Evolutionary conservation across 768 basidiomycete genomes (phyloP), one percentile per base, ranked within the genome.

Genomic region (Podaxis sp.): DNA sequence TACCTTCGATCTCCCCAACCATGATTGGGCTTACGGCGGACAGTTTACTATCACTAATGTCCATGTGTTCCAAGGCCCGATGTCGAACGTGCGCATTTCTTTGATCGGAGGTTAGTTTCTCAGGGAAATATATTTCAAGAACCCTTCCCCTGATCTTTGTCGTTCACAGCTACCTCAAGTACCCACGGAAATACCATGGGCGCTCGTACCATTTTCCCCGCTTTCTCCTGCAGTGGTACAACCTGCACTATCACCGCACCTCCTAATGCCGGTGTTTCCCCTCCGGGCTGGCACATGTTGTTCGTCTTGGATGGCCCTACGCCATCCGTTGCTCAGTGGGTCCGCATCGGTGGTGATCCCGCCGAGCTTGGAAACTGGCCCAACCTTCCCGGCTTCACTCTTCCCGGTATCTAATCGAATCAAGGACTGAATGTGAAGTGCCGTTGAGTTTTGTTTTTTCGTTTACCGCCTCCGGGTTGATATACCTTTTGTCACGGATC

Each of bases 121-220:
- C 47, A 12, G 22, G 12, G 12, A 25, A 11, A 52, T 22, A 49
- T 27, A 13, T 19, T 37, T 24, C n/a, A 55, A 17, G 17, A 15
- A 46, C 13, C 36, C 12, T 24, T 13, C 6, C 17, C 11, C 22
- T 49, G 22, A 66, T 68, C 13, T 57, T 50, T 37, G 61, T 57
- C 24, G 29, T 51, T 25, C 37, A 38, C 61, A 87, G 90, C 89
- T 2, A 83, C 83, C 0, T 90, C 90, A 27, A 90, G 87, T 60
- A 90, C 89, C 0, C 90, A 91, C 69, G 90, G 90, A 11, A 92
- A 91, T 66, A 74, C 84, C 0, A 91, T 92, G 88, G 89, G 88
- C 0, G 82, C 83, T 1, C 80, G 89, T 59, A 85, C 83, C 1
- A 74, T 93, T 67, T 91, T 92, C 79, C 89, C 94, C 3, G 82